Evolutionary conservation across 495 filamentous ascomycete genomes (phyloP).

Genomic region (Extremus antarcticus): DNA sequence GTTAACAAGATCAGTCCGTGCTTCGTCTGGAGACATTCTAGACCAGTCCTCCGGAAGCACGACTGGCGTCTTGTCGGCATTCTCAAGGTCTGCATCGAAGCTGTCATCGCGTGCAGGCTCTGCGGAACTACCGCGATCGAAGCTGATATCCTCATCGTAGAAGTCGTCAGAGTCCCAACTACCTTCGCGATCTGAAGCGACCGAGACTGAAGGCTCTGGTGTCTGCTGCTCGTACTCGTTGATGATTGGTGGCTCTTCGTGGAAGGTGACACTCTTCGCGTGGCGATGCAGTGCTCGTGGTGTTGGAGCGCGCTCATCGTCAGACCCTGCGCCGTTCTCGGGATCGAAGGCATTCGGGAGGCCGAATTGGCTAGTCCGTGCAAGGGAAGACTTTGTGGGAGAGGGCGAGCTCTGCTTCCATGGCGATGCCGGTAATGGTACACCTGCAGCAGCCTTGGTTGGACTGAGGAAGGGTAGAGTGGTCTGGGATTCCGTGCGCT

Average conservation of each 20-base stretch:
- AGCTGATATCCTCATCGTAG: slow-evolving; percentile 60
- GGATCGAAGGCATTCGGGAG: slow-evolving; percentile 23
- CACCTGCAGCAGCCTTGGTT: slow-evolving; percentile 8
- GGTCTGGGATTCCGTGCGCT: slow-evolving; percentile 28
- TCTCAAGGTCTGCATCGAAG: slow-evolving; percentile 87
- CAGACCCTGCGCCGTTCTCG: slow-evolving; percentile 45
- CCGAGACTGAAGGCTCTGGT: slow-evolving; percentile 71
- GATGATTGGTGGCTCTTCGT: slow-evolving; percentile 81
- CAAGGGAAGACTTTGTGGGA: slow-evolving; percentile 77
- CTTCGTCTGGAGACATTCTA: slow-evolving; percentile 54
- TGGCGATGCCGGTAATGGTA: slow-evolving; percentile 40
- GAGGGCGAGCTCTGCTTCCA: slow-evolving; percentile 58
- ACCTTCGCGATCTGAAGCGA: slow-evolving; percentile 73
- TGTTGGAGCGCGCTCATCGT: slow-evolving; percentile 43
- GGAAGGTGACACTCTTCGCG: slow-evolving; percentile 93
- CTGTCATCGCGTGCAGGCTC: slow-evolving; percentile 56
- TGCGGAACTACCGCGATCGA: slow-evolving; percentile 53
- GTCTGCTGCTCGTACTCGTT: slow-evolving; percentile 98
- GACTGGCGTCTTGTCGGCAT: slow-evolving; percentile 92
- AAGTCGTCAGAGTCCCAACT: slow-evolving; percentile 74
- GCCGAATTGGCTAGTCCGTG: slow-evolving; percentile 50
- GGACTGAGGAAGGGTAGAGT: slow-evolving; percentile 28
- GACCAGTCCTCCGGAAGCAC: slow-evolving; percentile 94
- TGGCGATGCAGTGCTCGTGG: slow-evolving; percentile 57
- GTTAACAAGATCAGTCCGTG: slow-evolving; percentile 41